These are phyloP conservation scores for Dactylella cylindrospora DNA, from an alignment of 2,329 filamentous ascomycete species.

Conservation along the genomic window DNA sequence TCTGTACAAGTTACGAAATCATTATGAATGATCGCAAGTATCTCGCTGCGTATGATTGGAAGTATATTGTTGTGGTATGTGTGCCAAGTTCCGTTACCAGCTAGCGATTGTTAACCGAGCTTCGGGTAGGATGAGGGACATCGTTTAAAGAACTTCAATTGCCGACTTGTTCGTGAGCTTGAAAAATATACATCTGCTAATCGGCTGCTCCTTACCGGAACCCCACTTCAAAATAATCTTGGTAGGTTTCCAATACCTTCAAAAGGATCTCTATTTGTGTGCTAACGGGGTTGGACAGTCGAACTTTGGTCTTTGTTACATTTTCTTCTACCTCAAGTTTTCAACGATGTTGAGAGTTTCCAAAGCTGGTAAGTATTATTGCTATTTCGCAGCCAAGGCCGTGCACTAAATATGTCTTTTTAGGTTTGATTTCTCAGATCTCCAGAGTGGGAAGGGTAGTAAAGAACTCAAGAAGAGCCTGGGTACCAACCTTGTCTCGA, in stretches of 20 bases:
- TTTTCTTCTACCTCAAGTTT: constrained; percentile 88
- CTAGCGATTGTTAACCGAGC: constrained; percentile 31
- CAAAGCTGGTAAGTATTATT: constrained; percentile 71
- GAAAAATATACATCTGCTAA: constrained; percentile 88
- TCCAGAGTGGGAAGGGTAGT: constrained; percentile 75
- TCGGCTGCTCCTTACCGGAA: constrained; percentile 88
- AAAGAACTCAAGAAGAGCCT: constrained; percentile 77
- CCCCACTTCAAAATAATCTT: constrained; percentile 91
- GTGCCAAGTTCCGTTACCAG: constrained; percentile 33
- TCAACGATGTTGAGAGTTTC: constrained; percentile 89
- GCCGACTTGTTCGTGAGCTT: constrained; percentile 83
- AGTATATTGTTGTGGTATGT: constrained; percentile 89
- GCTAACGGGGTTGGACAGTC: constrained; percentile 50
- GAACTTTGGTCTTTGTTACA: constrained; percentile 94
- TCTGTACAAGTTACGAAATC: constrained; percentile 95
- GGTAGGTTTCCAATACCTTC: constrained; percentile 49
- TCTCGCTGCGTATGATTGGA: constrained; percentile 83
- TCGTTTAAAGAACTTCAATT: constrained; percentile 94
- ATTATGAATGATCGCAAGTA: constrained; percentile 85
- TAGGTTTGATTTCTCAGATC: constrained; percentile 80
- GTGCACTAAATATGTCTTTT: background rate
- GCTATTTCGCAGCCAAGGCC: background rate
- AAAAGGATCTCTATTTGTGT: background rate
- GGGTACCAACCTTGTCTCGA: constrained; percentile 76
- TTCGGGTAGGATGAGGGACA: constrained; percentile 79